These are phyloP conservation scores for Cytospora chrysosperma DNA, from an alignment of 2,329 filamentous ascomycete genomes.

Conservation along the genomic window DNA sequence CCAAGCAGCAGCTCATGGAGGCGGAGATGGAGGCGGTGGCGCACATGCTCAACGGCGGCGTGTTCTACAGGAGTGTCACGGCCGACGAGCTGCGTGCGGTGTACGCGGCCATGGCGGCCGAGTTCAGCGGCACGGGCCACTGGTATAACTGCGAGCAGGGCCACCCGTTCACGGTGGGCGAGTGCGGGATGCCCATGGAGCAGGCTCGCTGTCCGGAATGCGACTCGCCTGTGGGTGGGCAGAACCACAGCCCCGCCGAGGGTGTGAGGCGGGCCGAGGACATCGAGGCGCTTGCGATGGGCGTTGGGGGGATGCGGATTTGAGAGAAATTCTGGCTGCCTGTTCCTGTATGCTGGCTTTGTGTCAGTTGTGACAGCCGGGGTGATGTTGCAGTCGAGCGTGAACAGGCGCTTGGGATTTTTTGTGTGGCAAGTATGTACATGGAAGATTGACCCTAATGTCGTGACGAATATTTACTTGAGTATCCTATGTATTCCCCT, in stretches of 20 bases:
- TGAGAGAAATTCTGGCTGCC: not conserved
- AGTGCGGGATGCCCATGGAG: constrained; percentile 67
- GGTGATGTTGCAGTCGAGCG: too few species aligned
- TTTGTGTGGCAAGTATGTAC: too few species aligned
- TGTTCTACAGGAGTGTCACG: constrained; percentile 50
- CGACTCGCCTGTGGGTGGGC: constrained; percentile 54
- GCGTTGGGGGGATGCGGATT: not conserved
- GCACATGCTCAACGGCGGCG: constrained; percentile 44
- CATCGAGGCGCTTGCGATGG: constrained; percentile 41
- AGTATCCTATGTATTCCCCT: too few species aligned
- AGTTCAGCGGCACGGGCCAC: constrained; percentile 54
- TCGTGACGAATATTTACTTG: too few species aligned
- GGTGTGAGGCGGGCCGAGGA: constrained; percentile 52
- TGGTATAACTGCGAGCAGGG: constrained; percentile 61
- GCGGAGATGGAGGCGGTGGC: constrained; percentile 46
- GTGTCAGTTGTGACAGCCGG: too few species aligned
- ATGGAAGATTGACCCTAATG: too few species aligned
- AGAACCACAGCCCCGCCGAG: constrained; percentile 44
- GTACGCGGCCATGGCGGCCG: constrained; percentile 49
- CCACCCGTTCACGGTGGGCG: constrained; percentile 63
- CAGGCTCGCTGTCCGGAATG: constrained; percentile 62
- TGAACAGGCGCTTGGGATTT: too few species aligned
- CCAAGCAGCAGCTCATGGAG: constrained; percentile 36
- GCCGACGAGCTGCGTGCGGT: constrained; percentile 52
- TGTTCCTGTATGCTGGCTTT: not conserved